Base-by-base conservation (phyloP, 768 basidiomycete species). In the Crepidotus variabilis region DNA sequence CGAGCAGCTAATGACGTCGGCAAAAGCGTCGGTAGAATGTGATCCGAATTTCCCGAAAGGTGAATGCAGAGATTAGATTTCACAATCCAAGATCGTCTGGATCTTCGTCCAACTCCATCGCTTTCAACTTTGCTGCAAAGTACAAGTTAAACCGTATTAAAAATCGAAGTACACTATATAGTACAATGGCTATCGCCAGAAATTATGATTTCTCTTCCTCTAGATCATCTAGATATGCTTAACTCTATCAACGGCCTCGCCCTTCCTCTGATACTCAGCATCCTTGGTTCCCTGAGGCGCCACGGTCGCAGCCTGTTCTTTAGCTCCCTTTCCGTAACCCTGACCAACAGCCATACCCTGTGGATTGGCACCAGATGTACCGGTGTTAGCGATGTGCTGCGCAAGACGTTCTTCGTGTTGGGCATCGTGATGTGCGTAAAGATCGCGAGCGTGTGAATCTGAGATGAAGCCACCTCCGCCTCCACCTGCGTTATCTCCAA, bases 261-360 rank as follows among this genome's bases (percentile, higher is more conserved):
- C 67, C 33, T 59, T 58, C 47, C 63, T 60, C 52, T 71, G 62
- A 50, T 43, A 53, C 45, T 72, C 64, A 1, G 61, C 64, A 9
- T 54, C 52, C 10, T 62, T 51, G 7, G 67, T 67, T 14, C 67
- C 67, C 51, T 63, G 55, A n/a, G 68, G 65, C 5, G 68, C 67
- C 9, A 71, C 66, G 0, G 64, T 70, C 9, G 67, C 69, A 4
- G 69, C 68, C 48, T 67, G 65, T 35, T 71, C 69, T 54, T 65
- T 63, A 21, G 56, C 60, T 6, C 46, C 57, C 6, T 59, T 55
- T 54, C 45, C 20, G 34, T 28, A 13, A 20, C 51, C 9, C 33
- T 48, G 54, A 28, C 45, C 33, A 24, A 32, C 45, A 32, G 34
- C 32, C 24, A 33, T 43, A 18, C 18, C 18, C 53, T 55, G 54